A percentile compares a stretch with the other conserved stretches of the same genome.
These are phyloP conservation scores for Aspergillus melleus DNA, from an alignment of 2,329 filamentous ascomycete species.

Conservation along the genomic window DNA sequence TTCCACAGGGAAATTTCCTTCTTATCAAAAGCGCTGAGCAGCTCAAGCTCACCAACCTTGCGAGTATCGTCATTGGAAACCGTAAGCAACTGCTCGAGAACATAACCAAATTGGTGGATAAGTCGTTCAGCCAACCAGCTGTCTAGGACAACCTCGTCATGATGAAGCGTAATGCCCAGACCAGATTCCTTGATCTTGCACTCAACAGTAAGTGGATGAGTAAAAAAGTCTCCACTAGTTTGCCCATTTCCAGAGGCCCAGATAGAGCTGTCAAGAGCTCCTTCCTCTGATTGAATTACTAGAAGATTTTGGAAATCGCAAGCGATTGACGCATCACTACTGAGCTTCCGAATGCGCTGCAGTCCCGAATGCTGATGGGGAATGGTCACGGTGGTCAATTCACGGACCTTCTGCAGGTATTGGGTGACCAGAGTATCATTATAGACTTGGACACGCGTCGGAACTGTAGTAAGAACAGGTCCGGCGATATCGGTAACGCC, in stretches of 20 bases:
- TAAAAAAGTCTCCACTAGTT: conserved; percentile 58
- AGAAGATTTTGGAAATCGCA: conserved; percentile 51
- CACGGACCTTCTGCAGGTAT: conserved; percentile 59
- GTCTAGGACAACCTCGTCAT: conserved; percentile 61
- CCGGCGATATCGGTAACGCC: conserved; percentile 53
- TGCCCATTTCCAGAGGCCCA: conserved; percentile 47
- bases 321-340: conserved; percentile 46
- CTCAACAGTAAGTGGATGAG: conserved; percentile 65
- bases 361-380: conserved; percentile 65
- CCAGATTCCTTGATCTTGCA: conserved; percentile 57
- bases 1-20: conserved; percentile 36
- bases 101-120: conserved; percentile 51
- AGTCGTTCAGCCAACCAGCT: conserved; percentile 55
- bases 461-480: conserved; percentile 35
- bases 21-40: conserved; percentile 36
- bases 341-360: conserved; percentile 55
- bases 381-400: conserved; percentile 58
- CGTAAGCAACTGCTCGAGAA: conserved; percentile 35
- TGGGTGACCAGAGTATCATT: conserved; percentile 40
- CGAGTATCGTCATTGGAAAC: conserved; percentile 19
- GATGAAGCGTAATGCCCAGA: conserved; percentile 63
- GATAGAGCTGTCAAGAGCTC: conserved; percentile 23
- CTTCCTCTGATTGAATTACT: conserved; percentile 41
- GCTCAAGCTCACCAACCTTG: conserved; percentile 31
- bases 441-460: conserved; percentile 43